Evolutionary conservation across 192 early-diverging fungal genomes (phyloP).

Genomic region (Mortierella hygrophila): DNA sequence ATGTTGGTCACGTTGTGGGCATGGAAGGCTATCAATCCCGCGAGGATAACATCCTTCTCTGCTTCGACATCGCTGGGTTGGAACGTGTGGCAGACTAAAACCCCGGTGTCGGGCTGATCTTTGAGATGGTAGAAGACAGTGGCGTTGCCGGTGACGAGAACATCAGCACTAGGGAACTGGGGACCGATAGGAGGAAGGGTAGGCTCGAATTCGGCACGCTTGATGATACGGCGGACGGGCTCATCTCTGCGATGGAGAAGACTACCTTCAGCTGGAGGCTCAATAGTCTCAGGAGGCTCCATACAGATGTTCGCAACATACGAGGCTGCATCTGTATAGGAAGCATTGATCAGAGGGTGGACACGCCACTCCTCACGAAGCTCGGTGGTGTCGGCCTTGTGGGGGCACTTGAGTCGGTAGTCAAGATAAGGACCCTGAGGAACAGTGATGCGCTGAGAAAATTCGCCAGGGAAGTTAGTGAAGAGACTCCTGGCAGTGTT

Average conservation of each 20-base stretch:
- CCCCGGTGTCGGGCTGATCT: neutral
- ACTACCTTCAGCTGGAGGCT: neutral
- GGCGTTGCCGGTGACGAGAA: neutral
- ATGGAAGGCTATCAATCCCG: neutral
- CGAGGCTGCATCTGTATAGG: neutral
- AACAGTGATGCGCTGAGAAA: neutral
- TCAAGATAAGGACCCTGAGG: neutral
- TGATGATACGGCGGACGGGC: neutral
- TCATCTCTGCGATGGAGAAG: neutral
- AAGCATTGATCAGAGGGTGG: neutral
- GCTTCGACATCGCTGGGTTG: neutral
- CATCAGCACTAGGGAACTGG: neutral
- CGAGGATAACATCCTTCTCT: neutral
- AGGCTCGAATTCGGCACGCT: neutral
- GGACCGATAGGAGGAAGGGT: neutral
- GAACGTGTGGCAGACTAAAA: constrained; percentile 8
- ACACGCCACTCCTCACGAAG: neutral
- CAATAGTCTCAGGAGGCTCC: neutral
- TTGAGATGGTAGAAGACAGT: constrained; percentile 15
- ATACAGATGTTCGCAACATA: neutral
- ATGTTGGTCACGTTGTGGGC: constrained; percentile 11
- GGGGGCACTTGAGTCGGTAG: constrained; percentile 3
- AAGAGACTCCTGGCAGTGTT: neutral
- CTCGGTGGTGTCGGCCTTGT: neutral
- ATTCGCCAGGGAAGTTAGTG: neutral